Evolutionary conservation across 148 eudicot species (phyloP).

Genomic region (Rhododendron griersonianum): DNA sequence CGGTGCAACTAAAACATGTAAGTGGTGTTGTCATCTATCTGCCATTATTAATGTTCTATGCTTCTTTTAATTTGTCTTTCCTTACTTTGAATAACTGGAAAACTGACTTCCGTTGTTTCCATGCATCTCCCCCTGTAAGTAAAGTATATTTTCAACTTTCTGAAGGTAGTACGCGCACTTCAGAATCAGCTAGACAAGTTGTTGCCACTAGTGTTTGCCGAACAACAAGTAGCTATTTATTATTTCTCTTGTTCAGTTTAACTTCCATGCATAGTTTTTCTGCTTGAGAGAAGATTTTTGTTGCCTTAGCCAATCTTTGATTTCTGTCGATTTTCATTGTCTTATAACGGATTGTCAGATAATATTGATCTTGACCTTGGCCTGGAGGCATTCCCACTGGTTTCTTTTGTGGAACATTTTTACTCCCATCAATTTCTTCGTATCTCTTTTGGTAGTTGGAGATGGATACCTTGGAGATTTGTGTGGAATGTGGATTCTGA

Average conservation of each 20-base stretch:
- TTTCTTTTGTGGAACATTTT: not conserved
- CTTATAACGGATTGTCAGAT: not conserved
- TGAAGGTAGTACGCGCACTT: no score
- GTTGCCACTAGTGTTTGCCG: not conserved
- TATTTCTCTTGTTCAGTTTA: not conserved
- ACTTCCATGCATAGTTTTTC: not conserved
- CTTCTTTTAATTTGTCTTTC: not conserved
- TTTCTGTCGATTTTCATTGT: not conserved
- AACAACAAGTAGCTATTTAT: no score
- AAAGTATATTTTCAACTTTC: not conserved
- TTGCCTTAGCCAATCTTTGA: not conserved
- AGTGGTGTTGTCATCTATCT: slow-evolving; percentile 21
- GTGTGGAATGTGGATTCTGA: not conserved
- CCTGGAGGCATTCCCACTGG: not conserved
- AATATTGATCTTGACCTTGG: not conserved
- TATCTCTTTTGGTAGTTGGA: not conserved
- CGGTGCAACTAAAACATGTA: slow-evolving; percentile 71
- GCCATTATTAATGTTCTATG: not conserved
- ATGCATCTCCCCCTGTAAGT: not conserved
- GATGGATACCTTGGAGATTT: not conserved
- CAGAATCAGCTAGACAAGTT: not conserved
- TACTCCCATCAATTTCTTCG: not conserved
- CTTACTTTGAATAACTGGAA: slow-evolving; percentile 5
- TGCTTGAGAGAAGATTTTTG: not conserved
- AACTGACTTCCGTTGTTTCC: not conserved